Conservation (phyloP, 2,329 filamentous ascomycete species). For the Curvularia sp. region DNA sequence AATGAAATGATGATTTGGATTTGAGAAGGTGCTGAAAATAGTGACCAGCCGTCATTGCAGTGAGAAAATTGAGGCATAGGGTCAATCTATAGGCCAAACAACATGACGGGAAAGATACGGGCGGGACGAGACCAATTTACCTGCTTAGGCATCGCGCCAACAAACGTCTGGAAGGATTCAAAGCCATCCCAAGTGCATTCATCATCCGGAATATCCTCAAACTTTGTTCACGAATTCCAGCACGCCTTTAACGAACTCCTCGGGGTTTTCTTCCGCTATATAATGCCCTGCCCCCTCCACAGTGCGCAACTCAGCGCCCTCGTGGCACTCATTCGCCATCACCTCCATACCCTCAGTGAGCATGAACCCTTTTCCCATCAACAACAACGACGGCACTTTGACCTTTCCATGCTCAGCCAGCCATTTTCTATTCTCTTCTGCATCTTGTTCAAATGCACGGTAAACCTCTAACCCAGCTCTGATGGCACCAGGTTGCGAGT, state of each 20-base stretch:
- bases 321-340: slow-evolving; percentile 8
- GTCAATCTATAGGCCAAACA: not conserved
- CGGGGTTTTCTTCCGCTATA: not conserved
- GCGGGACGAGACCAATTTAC: not conserved
- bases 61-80: not conserved
- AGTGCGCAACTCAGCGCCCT: not conserved
- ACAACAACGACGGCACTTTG: not conserved
- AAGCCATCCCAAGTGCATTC: not conserved
- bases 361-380: slow-evolving; percentile 3
- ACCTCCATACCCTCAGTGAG: not conserved
- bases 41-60: not conserved
- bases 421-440: slow-evolving; percentile 6
- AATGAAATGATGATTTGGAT: not conserved
- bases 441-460: slow-evolving; percentile 7
- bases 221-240: not conserved
- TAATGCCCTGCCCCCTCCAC: slow-evolving; percentile 1
- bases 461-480: slow-evolving; percentile 7
- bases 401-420: slow-evolving; percentile 4
- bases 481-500: slow-evolving; percentile 6
- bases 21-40: not conserved
- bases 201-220: not conserved
- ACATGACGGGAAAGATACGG: not conserved
- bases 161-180: not conserved
- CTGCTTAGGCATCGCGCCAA: not conserved
- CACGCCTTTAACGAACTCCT: not conserved